Evolutionary conservation across 2,329 filamentous ascomycete genomes (phyloP).

Genomic region (Fusarium veterinarium): DNA sequence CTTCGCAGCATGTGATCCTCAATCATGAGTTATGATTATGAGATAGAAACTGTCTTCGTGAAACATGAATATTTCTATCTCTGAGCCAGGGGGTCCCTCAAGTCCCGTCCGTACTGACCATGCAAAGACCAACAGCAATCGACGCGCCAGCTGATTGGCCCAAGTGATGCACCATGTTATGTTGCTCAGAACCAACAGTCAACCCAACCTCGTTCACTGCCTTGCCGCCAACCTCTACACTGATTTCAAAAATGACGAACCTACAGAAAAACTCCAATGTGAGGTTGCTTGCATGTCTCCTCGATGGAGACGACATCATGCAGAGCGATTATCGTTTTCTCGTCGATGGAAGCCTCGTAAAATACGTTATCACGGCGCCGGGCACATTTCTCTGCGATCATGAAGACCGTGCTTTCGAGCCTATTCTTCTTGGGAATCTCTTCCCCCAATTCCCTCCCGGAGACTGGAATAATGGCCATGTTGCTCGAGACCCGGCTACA

Average conservation of each 20-base stretch:
- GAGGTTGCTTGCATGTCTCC: constrained; percentile 42
- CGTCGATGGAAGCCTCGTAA: constrained; percentile 38
- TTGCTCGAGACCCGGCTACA: constrained; percentile 31
- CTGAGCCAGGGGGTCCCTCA: neutral
- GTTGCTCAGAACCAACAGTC: neutral
- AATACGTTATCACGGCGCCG: constrained; percentile 43
- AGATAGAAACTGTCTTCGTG: neutral
- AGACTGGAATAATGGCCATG: constrained; percentile 42
- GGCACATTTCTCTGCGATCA: constrained; percentile 36
- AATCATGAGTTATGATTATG: neutral
- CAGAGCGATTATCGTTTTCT: constrained; percentile 47
- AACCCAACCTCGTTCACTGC: neutral
- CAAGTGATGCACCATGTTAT: neutral
- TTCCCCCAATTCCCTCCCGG: constrained; percentile 44
- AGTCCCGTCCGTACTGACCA: neutral
- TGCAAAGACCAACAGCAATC: neutral
- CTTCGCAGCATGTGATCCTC: neutral
- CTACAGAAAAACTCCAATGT: constrained; percentile 22
- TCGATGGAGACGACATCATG: constrained; percentile 37
- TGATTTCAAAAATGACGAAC: neutral
- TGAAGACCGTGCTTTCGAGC: constrained; percentile 44
- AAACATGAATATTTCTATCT: neutral
- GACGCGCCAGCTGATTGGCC: neutral
- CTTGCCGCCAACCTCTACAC: neutral
- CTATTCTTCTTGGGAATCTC: constrained; percentile 40